These are phyloP conservation scores for Aspergillus kassunensis DNA, from an alignment of 495 filamentous ascomycete genomes.

Conservation along the genomic window DNA sequence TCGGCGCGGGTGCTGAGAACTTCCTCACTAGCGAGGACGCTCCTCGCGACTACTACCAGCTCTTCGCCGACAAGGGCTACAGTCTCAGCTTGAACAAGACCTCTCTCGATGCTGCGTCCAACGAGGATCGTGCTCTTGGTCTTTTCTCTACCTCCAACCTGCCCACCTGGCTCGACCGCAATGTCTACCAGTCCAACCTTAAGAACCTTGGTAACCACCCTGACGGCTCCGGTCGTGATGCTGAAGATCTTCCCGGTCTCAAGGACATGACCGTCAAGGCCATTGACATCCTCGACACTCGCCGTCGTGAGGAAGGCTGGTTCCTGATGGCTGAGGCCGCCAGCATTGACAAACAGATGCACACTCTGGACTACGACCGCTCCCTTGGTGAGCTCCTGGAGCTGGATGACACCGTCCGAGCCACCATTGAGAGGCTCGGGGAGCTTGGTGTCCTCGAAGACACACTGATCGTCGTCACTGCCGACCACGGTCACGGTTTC, in stretches of 20 bases:
- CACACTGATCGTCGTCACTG: slow-evolving; percentile 66
- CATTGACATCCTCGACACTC: slow-evolving; percentile 61
- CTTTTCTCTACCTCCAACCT: slow-evolving; percentile 65
- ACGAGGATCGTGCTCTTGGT: slow-evolving; percentile 56
- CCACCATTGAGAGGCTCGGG: slow-evolving; percentile 60
- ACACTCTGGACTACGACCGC: slow-evolving; percentile 72
- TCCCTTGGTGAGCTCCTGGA: slow-evolving; percentile 72
- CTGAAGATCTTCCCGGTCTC: slow-evolving; percentile 64
- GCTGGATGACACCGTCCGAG: slow-evolving; percentile 69
- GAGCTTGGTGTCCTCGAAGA: slow-evolving; percentile 53
- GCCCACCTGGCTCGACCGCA: slow-evolving; percentile 69
- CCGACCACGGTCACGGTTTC: slow-evolving; percentile 77
- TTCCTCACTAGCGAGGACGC: slow-evolving; percentile 45
- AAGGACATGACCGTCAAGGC: slow-evolving; percentile 82
- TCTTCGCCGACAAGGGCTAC: slow-evolving; percentile 63
- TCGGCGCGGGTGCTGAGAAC: slow-evolving; percentile 70
- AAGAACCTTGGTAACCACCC: slow-evolving; percentile 57
- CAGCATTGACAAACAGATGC: slow-evolving; percentile 81
- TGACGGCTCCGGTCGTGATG: slow-evolving; percentile 51
- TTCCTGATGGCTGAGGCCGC: slow-evolving; percentile 77
- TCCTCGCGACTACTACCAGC: slow-evolving; percentile 62
- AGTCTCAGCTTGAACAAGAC: slow-evolving; percentile 64
- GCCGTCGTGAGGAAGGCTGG: slow-evolving; percentile 61
- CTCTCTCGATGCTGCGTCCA: slow-evolving; percentile 47
- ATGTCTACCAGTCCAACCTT: slow-evolving; percentile 63